phyloP scores from a whole-genome alignment of 2,329 filamentous ascomycete genomes.

The Madurella mycetomatis region DNA sequence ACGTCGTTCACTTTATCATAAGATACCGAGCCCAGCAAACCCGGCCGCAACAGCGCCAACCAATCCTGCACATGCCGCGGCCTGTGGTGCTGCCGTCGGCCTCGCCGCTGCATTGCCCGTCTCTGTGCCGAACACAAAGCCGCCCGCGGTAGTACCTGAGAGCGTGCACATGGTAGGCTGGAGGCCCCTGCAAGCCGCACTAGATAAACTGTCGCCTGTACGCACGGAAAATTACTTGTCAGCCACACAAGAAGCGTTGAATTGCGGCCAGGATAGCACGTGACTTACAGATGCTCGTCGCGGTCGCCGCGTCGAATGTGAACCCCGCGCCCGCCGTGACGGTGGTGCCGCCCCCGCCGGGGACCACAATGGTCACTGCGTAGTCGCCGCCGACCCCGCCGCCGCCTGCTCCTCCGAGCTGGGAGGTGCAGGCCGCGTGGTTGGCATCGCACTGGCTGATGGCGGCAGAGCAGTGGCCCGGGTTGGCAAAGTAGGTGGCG shows the following conservation, averaged over 20 bases:
- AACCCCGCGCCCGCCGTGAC: slow-evolving; percentile 36
- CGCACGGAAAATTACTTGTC: too few relatives aligned
- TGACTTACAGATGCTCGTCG: slow-evolving; percentile 48
- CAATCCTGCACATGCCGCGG: slow-evolving; percentile 22
- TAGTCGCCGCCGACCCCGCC: slow-evolving; percentile 38
- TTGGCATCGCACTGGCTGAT: slow-evolving; percentile 49
- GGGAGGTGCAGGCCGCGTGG: slow-evolving; percentile 49
- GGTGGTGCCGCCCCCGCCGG: slow-evolving; percentile 50
- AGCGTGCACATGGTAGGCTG: slow-evolving; percentile 39
- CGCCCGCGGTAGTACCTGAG: slow-evolving; percentile 22
- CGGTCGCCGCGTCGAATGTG: slow-evolving; percentile 41
- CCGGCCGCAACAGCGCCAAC: slow-evolving; percentile 26
- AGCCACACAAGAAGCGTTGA: not conserved
- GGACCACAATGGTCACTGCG: slow-evolving; percentile 54
- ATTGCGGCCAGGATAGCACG: not conserved
- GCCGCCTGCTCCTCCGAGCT: slow-evolving; percentile 36
- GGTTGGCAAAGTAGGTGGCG: slow-evolving; percentile 47
- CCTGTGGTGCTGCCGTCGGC: slow-evolving; percentile 25
- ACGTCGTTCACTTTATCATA: not conserved
- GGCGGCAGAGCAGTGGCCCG: slow-evolving; percentile 49
- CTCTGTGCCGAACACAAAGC: slow-evolving; percentile 28
- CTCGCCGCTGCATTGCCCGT: slow-evolving; percentile 25
- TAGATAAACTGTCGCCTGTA: slow-evolving; percentile 43
- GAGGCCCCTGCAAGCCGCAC: slow-evolving; percentile 46
- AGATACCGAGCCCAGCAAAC: slow-evolving; percentile 17